A percentile compares a stretch with the other conserved stretches of the same genome.
These are phyloP conservation scores for Naganishia liquefaciens DNA, from an alignment of 1,284 basidiomycete genomes.

Conservation along the genomic window DNA sequence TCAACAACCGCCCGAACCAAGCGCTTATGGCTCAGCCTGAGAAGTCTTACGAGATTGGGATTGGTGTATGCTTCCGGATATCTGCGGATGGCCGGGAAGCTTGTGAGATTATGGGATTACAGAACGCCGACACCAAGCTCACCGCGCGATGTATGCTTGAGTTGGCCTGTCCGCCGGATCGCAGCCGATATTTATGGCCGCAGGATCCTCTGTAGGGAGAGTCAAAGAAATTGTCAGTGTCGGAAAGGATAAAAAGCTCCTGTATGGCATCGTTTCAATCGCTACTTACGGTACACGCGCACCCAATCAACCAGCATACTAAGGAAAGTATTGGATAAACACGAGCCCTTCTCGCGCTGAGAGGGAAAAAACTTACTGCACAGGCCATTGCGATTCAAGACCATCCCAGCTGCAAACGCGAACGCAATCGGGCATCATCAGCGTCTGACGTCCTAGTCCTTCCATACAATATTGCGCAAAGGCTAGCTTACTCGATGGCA, in stretches of 20 bases:
- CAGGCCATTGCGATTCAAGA: conserved; percentile 44
- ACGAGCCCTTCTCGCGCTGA: background rate
- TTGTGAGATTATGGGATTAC: conserved; percentile 25
- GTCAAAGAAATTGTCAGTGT: no score
- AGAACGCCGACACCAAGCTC: background rate
- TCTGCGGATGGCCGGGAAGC: conserved; percentile 16
- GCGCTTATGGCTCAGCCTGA: background rate
- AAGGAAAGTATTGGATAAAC: background rate
- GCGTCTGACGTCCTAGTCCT: background rate
- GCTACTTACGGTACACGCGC: conserved; percentile 49
- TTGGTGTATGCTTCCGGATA: conserved; percentile 43
- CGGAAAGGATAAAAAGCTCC: background rate
- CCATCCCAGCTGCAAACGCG: conserved; percentile 41
- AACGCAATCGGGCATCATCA: background rate
- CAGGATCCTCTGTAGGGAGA: conserved; percentile 47
- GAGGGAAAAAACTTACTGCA: conserved; percentile 35
- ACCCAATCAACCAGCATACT: conserved; percentile 52
- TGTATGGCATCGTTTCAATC: background rate
- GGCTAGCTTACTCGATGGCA: conserved; percentile 58
- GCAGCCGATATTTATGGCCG: conserved; percentile 51
- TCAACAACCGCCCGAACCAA: conserved; percentile 7
- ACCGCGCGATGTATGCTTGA: conserved; percentile 57
- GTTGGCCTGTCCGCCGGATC: conserved; percentile 60
- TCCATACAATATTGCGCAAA: background rate
- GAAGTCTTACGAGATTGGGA: conserved; percentile 38